Conservation (phyloP, 2,329 filamentous ascomycete genomes). For the Fusarium nygamai region DNA sequence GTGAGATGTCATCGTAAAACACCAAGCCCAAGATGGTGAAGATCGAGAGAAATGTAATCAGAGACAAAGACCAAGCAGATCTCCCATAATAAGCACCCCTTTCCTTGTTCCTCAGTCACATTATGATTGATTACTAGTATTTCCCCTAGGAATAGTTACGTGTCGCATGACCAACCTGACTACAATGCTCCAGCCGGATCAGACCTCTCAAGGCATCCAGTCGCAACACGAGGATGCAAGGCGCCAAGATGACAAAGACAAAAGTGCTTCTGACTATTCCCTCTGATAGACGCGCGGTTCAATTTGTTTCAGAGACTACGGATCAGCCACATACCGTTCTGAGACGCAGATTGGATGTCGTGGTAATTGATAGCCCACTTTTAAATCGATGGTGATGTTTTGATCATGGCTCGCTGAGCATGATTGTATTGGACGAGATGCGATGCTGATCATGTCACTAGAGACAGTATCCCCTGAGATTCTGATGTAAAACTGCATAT, state of each 20-base stretch:
- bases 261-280: conserved; percentile 10
- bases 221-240: background rate
- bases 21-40: background rate
- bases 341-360: conserved; percentile 8
- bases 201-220: conserved; percentile 14
- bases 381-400: conserved; percentile 2
- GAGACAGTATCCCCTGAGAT: conserved; percentile 16
- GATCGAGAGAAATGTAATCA: conserved; percentile 2
- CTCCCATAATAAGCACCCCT: background rate
- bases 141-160: background rate
- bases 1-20: conserved; percentile 19
- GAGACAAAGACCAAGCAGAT: background rate
- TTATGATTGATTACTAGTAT: background rate
- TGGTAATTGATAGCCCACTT: conserved; percentile 18
- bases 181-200: conserved; percentile 3
- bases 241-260: conserved; percentile 1
- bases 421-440: background rate
- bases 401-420: conserved; percentile 5
- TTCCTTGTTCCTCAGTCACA: conserved; percentile 3
- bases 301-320: background rate
- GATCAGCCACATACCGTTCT: conserved; percentile 19
- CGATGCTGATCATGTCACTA: conserved; percentile 6
- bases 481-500: conserved; percentile 33
- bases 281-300: conserved; percentile 26
- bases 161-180: conserved; percentile 11